Evolutionary conservation across 164 flowering plant species (phyloP), one percentile per base, ranked within the genome.

Genomic region (Sedum album): DNA sequence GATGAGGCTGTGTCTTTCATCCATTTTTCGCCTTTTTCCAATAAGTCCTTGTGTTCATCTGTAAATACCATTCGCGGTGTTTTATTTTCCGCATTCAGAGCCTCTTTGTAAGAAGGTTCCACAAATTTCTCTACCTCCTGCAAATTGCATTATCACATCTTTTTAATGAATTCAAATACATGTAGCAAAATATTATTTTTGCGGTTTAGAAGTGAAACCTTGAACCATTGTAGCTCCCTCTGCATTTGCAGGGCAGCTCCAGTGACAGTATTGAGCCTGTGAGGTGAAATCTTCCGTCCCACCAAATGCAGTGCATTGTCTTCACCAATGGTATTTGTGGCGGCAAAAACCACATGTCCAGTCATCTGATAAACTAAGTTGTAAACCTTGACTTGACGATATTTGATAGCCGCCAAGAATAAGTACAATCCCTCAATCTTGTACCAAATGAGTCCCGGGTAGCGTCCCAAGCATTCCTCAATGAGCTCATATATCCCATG

Each of bases 201-300:
- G 7, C 7, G 0, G 46, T 7, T 21, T 39, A 42, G 9, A 7
- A 14, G 18, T 0, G 35, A n/a, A 17, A 11, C 69, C 69, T 66
- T n/a, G 18, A 71, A 66, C 73, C 66, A 71, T 5, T 55, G 66
- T 31, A 66, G 33, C 60, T 66, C 69, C 17, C 69, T 28, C 39
- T 71, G 69, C 73, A 71, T 71, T 36, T 71, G 73, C 20, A 71
- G 42, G 20, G 73, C 73, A 35, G 69, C 73, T 5, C 73, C 73
- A 1, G 73, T 66, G 9, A 66, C 69, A 18, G 33, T 26, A 11
- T 65, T 25, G 18, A 51, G 68, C n/a, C 38, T 36, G 48, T 39
- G 30, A 1, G 57, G 23, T 17, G 60, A 28, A 5, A 42, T 28
- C 39, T n/a, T 25, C 20, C 64, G 31, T 8, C 42, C 72, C 11